Base-by-base conservation (phyloP, 2,329 filamentous ascomycete genomes). In the Xylaria sp. region DNA sequence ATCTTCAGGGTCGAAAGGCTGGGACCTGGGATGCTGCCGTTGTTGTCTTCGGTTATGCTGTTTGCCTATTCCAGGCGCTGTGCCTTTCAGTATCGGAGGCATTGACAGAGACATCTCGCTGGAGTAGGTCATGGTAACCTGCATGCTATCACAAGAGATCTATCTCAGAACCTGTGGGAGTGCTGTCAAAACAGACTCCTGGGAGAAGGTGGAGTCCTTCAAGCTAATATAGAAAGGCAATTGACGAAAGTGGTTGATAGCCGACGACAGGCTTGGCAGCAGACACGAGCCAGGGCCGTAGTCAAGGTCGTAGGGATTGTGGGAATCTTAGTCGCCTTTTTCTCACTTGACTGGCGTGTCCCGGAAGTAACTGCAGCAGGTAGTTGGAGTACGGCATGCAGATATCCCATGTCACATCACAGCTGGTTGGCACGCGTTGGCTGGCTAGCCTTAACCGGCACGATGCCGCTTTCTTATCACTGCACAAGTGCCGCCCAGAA, bases 1-100 rank as follows among this genome's bases (percentile, higher is more conserved):
- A 64, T 90, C 87, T 33, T 85, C 82, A 0, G 88, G 81, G 68
- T 90, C 87, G 54, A 89, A 80, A 20, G 82, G 80, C 38, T 81
- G 74, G 33, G 76, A 77, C 66, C 75, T 77, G 15, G 70, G 54
- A 38, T 67, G 42, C 1, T 33, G 59, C 64, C 74, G 28, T 6
- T 61, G 59, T 48, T 65, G 68, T 66, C 48, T 72, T 44, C 42
- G 63, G 36, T 44, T 38, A 17, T 64, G 63, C 3, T 46, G 63
- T 36, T 42, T 72, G 26, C 69, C 65, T 17, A 38, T 42, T 63
- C 56, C 59, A 66, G 69, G n/a, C 61, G 61, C 58, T 60, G 44
- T 46, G 61, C 58, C 44, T 46, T 63, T 68, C 44, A 63, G 13
- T 10, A 53, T n/a, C 44, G 61, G 46, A 23, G 66, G 61, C 15